Conservation (phyloP, 345 rosid species). For the Hypericum perforatum region DNA sequence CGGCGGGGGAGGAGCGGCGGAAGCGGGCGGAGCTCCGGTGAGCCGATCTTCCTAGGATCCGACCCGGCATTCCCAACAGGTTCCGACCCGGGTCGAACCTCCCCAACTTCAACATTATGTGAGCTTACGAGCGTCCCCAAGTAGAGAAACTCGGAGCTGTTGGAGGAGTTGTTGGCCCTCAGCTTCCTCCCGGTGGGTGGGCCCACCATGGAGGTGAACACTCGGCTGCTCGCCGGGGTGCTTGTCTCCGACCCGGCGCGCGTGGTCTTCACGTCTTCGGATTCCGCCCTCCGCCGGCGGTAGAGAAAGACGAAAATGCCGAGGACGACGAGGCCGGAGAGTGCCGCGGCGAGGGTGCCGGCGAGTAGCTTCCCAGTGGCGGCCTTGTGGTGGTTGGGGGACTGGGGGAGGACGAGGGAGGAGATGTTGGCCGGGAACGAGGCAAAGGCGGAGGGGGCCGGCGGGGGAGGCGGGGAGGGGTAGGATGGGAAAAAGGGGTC, state of each 20-base stretch:
- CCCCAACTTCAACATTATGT: conserved; percentile 24
- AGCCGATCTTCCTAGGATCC: conserved; percentile 55
- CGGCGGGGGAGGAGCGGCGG: conserved; percentile 69
- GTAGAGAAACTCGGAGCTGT: conserved; percentile 80
- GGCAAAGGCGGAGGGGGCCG: conserved; percentile 52
- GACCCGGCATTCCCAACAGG: conserved; percentile 11
- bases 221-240: conserved; percentile 26
- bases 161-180: conserved; percentile 23
- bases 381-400: conserved; percentile 29
- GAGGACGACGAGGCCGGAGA: background rate
- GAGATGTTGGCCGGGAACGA: conserved; percentile 94
- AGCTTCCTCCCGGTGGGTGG: conserved; percentile 17
- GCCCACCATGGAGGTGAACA: background rate
- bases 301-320: conserved; percentile 27
- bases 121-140: conserved; percentile 60
- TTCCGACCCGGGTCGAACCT: background rate
- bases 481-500: conserved; percentile 74
- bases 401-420: conserved; percentile 65
- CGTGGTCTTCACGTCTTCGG: conserved; percentile 16
- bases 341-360: conserved; percentile 37
- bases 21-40: conserved; percentile 92
- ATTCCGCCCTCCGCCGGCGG: conserved; percentile 27
- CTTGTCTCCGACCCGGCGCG: conserved; percentile 36
- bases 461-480: conserved; percentile 72
- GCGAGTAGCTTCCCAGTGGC: conserved; percentile 40